Conservation (phyloP, 1,284 basidiomycete genomes). For the Sanghuangporus sanghuang region DNA sequence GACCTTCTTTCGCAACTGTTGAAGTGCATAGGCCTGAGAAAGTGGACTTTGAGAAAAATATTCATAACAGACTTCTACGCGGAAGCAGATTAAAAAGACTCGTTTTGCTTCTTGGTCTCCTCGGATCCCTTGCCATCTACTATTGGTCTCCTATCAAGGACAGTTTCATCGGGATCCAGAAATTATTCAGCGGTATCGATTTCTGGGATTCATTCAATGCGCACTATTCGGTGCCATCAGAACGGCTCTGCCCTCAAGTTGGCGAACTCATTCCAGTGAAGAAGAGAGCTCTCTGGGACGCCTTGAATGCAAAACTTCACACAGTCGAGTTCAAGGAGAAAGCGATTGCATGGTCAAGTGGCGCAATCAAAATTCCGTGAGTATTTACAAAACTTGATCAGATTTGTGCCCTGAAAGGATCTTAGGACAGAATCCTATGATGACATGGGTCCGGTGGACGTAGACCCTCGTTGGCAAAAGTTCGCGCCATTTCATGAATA, state of each 20-base stretch:
- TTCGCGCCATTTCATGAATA: constrained; percentile 22
- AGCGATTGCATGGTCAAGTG: constrained; percentile 49
- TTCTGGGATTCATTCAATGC: background rate
- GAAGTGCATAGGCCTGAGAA: no score
- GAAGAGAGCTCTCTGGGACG: constrained; percentile 38
- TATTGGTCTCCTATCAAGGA: background rate
- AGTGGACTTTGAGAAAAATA: no score
- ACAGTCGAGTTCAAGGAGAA: constrained; percentile 40
- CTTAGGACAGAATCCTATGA: constrained; percentile 16
- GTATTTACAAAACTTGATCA: constrained; percentile 12
- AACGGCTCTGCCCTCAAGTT: constrained; percentile 41
- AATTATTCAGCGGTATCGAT: background rate
- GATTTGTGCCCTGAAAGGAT: background rate
- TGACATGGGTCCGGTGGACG: constrained; percentile 20
- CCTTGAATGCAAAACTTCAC: constrained; percentile 34
- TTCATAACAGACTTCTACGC: background rate
- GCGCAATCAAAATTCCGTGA: constrained; percentile 39
- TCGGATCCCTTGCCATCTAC: background rate
- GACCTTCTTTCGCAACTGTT: background rate
- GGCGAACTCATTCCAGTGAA: constrained; percentile 37
- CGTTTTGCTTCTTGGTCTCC: background rate
- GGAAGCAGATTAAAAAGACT: background rate
- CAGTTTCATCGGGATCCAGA: background rate
- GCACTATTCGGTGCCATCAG: background rate
- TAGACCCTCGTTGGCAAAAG: constrained; percentile 22